Percentiles rank a stretch among this genome's conserved stretches.
These are phyloP conservation scores for Gracilariopsis chorda DNA, from an alignment of 23 red algal genomes.

Conservation along the genomic window DNA sequence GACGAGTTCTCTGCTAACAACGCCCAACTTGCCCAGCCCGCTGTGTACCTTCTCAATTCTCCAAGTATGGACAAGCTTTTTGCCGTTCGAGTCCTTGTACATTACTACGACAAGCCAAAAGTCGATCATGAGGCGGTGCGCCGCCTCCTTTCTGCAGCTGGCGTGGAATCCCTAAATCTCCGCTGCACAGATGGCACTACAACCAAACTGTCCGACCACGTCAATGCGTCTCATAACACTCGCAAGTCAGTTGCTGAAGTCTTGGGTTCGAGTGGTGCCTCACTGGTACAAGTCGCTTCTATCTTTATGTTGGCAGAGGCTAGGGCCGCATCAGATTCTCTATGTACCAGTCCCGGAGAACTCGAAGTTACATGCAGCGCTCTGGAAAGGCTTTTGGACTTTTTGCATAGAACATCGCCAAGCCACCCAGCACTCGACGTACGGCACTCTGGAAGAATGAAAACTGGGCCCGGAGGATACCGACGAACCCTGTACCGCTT, in stretches of 20 bases:
- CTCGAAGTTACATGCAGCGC: slow-evolving; percentile 45
- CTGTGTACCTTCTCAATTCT: too few relatives aligned
- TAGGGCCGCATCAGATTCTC: slow-evolving; percentile 44
- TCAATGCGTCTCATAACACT: not conserved
- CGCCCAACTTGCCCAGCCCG: too few relatives aligned
- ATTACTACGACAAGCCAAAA: slow-evolving; percentile 64
- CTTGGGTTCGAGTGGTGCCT: slow-evolving; percentile 14
- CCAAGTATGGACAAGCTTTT: slow-evolving; percentile 55
- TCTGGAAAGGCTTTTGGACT: slow-evolving; percentile 31
- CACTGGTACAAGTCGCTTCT: slow-evolving; percentile 49
- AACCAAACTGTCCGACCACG: slow-evolving; percentile 12
- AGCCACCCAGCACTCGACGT: slow-evolving; percentile 3
- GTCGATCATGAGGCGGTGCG: slow-evolving; percentile 62
- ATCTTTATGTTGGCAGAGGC: slow-evolving; percentile 67
- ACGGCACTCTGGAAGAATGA: slow-evolving; percentile 3
- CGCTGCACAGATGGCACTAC: slow-evolving; percentile 32
- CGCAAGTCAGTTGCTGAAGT: slow-evolving; percentile 42
- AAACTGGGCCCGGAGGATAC: not conserved
- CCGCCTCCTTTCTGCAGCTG: slow-evolving; percentile 49
- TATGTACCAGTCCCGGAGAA: slow-evolving; percentile 50
- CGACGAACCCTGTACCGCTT: slow-evolving; percentile 31
- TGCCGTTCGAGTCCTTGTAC: slow-evolving; percentile 60
- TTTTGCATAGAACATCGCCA: slow-evolving; percentile 7
- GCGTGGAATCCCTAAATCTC: slow-evolving; percentile 34
- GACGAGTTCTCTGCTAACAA: too few relatives aligned